phyloP scores from a whole-genome alignment of 305 asterid species.

The Fraxinus floribunda region DNA sequence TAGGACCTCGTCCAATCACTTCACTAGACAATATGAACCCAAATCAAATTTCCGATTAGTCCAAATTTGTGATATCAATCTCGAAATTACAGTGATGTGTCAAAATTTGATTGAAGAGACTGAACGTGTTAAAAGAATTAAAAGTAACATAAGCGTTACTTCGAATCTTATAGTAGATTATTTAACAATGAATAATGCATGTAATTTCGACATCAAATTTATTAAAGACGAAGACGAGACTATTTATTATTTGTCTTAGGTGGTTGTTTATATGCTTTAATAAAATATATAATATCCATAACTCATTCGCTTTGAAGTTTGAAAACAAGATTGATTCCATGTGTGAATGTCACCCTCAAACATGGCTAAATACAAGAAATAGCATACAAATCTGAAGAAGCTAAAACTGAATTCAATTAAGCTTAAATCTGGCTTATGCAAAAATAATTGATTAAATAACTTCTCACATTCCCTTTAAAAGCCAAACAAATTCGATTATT shows the following conservation, averaged over 20 bases:
- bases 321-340: neutral
- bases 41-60: neutral
- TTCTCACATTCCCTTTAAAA: constrained; percentile 19
- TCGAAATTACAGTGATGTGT: neutral
- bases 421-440: neutral
- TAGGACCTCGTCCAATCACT: constrained; percentile 4
- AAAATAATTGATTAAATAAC: neutral
- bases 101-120: neutral
- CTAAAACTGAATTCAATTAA: neutral
- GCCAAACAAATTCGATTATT: constrained; percentile 9
- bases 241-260: neutral
- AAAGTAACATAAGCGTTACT: neutral
- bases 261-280: neutral
- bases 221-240: neutral
- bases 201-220: neutral
- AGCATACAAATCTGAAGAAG: neutral
- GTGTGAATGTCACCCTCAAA: neutral
- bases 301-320: neutral
- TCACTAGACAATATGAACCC: neutral
- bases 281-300: neutral
- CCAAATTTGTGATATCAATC: neutral
- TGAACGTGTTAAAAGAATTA: neutral
- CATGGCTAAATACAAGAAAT: neutral
- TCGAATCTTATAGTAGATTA: neutral
- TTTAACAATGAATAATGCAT: neutral